Evolutionary conservation across 768 basidiomycete species (phyloP), one percentile per base, ranked within the genome.

Genomic region (Tulasnella sp.): DNA sequence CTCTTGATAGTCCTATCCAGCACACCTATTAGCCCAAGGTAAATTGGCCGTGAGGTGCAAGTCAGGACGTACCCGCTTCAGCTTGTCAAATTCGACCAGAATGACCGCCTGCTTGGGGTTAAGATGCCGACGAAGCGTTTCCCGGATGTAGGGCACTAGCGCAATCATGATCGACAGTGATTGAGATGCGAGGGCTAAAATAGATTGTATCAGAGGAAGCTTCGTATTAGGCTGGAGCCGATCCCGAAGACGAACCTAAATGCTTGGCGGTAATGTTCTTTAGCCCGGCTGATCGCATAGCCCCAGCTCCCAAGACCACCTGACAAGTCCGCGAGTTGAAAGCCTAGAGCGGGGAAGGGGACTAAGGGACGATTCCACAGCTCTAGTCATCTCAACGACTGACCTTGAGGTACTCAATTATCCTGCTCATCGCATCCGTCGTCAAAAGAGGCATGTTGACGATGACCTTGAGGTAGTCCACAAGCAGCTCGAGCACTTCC

Each of bases 251-350:
- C 88, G 78, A 78, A 93, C 95, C 96, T 31, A 99, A 87, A 85
- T 99, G 97, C 83, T 95, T 97, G 52, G 97, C 97, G 0, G 97
- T 98, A 81, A 99, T 99, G 82, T 99, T 97, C 84, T 94, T 98
- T 80, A 99, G 84, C 7, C 97, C 97, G 25, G 97, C 97, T 22
- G 94, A 96, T 58, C 96, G 87, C 96, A 99, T 98, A n/a, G 97
- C 97, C 17, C 97, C 97, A 11, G 97, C 97, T 3, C 97, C 97
- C 11, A 99, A 86, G 0, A 99, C 97, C 67, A 99, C 96, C 82
- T 99, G 97, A 83, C 97, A 99, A 1, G 95, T 97, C 79, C 97
- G 86, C 38, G 97, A 99, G 82, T 99, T 99, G 86, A 97, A 99
- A 36, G 96, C 91, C 85, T 86, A 74, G 14, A 4, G 25, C 9